Conservation (phyloP, 2,329 filamentous ascomycete species). For the Trichoderma arundinaceum region DNA sequence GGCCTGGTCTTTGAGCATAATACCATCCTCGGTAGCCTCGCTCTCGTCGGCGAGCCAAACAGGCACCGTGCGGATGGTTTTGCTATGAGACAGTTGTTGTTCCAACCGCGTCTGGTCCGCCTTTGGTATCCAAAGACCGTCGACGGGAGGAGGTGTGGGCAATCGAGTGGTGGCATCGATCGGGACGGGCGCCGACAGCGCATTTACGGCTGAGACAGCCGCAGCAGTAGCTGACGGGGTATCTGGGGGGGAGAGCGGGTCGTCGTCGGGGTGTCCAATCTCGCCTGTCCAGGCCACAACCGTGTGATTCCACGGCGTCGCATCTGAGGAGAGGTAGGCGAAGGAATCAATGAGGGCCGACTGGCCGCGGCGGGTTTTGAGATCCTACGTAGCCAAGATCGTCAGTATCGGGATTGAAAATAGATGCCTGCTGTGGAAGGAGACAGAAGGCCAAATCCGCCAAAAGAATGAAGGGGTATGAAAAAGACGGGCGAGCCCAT, state of each 20-base stretch:
- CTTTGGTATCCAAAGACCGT: constrained; percentile 73
- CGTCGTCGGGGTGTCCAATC: constrained; percentile 61
- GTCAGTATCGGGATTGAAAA: constrained; percentile 3
- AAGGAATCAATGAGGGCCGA: constrained; percentile 94
- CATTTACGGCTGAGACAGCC: constrained; percentile 66
- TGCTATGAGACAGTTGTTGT: constrained; percentile 71
- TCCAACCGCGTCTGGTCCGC: constrained; percentile 77
- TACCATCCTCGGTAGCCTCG: constrained; percentile 69
- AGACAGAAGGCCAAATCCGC: background rate
- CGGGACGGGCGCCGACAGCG: constrained; percentile 79
- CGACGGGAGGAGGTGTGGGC: constrained; percentile 63
- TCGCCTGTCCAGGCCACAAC: constrained; percentile 96
- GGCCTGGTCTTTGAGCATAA: constrained; percentile 78
- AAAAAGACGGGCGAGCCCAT: background rate
- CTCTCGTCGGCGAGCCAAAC: constrained; percentile 86
- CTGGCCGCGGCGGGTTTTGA: constrained; percentile 80
- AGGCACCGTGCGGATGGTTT: constrained; percentile 79
- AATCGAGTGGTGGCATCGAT: constrained; percentile 65
- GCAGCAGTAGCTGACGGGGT: constrained; percentile 53
- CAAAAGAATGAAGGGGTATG: background rate
- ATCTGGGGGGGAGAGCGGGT: constrained; percentile 51
- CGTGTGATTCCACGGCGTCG: constrained; percentile 87
- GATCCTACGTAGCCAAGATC: constrained; percentile 60
- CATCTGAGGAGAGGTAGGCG: constrained; percentile 81
- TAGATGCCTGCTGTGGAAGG: background rate